Conservation (phyloP, 495 filamentous ascomycete species). For the Aspergillus cristatus region DNA sequence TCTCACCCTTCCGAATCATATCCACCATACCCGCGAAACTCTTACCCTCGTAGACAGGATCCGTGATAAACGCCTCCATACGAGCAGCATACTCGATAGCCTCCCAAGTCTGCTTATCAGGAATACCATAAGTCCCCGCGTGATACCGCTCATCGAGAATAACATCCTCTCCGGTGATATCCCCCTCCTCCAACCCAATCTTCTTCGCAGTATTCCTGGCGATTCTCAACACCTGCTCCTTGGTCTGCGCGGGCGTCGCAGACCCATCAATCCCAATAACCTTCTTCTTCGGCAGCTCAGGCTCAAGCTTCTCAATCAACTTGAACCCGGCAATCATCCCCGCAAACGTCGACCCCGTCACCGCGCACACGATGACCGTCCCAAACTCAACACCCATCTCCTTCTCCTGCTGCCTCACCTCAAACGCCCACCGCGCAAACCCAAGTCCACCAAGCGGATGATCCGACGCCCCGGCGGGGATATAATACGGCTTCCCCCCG, state of each 20-base stretch:
- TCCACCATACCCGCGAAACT: slow-evolving; percentile 57
- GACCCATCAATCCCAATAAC: slow-evolving; percentile 56
- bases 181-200: slow-evolving; percentile 45
- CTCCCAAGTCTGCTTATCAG: slow-evolving; percentile 46
- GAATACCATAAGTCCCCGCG: slow-evolving; percentile 51
- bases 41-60: slow-evolving; percentile 62
- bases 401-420: slow-evolving; percentile 49
- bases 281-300: slow-evolving; percentile 28
- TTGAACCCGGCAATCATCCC: slow-evolving; percentile 59
- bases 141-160: slow-evolving; percentile 53
- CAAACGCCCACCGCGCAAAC: slow-evolving; percentile 56
- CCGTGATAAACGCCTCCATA: slow-evolving; percentile 58
- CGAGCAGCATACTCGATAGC: slow-evolving; percentile 52
- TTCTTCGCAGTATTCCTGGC: slow-evolving; percentile 46
- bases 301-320: slow-evolving; percentile 35
- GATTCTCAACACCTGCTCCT: slow-evolving; percentile 50
- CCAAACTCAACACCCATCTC: slow-evolving; percentile 50
- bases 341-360: slow-evolving; percentile 53
- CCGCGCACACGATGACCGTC: slow-evolving; percentile 51
- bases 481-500: slow-evolving; percentile 52
- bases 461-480: slow-evolving; percentile 55
- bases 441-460: slow-evolving; percentile 57
- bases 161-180: slow-evolving; percentile 48
- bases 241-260: slow-evolving; percentile 45
- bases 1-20: slow-evolving; percentile 48